Conservation (phyloP, 305 asterid genomes). For the Rubia balearica region DNA sequence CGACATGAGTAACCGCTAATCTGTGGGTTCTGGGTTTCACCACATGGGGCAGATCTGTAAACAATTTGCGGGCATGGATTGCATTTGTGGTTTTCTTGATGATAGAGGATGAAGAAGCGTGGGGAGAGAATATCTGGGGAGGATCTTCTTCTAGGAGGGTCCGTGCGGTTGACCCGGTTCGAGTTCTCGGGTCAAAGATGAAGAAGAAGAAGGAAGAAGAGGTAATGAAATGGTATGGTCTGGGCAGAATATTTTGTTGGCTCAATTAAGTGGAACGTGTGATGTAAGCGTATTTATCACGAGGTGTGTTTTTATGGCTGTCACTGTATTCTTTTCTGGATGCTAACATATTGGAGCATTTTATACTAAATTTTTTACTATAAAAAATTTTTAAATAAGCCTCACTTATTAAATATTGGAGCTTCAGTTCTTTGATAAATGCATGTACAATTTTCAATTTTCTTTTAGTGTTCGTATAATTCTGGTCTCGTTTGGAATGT, state of each 20-base stretch:
- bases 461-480: no score
- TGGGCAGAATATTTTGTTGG: background rate
- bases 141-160: slow-evolving; percentile 24
- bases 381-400: no score
- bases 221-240: background rate
- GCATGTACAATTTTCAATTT: no score
- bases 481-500: no score
- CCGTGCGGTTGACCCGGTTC: slow-evolving; percentile 21
- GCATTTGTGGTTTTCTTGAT: background rate
- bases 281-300: slow-evolving; percentile 22
- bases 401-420: no score
- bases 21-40: background rate
- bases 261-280: background rate
- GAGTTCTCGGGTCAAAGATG: slow-evolving; percentile 16
- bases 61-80: background rate
- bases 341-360: no score
- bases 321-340: background rate
- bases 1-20: background rate
- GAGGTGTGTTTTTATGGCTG: slow-evolving; percentile 9
- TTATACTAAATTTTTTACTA: no score
- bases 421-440: no score
- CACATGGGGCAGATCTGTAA: background rate
- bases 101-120: slow-evolving; percentile 4
- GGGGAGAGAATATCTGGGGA: slow-evolving; percentile 16
- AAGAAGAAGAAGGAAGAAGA: background rate